phyloP scores from a whole-genome alignment of 208 protist genomes.

The Paratrypanosoma confusum region DNA sequence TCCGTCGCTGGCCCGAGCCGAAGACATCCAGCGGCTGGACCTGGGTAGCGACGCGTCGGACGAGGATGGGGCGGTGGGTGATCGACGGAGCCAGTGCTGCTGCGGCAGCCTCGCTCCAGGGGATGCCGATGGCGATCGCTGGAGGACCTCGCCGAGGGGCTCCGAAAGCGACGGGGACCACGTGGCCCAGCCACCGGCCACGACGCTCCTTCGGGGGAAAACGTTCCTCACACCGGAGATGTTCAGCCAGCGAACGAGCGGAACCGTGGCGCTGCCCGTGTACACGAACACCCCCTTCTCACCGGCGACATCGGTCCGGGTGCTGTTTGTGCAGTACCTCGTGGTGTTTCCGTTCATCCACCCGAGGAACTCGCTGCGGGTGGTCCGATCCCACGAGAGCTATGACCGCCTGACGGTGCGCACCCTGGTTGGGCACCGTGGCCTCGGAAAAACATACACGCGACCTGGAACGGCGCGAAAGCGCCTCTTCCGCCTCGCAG shows the following conservation, averaged over 20 bases:
- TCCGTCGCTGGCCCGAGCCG: slow-evolving; percentile 13
- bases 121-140: too few species aligned
- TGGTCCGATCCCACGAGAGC: slow-evolving; percentile 50
- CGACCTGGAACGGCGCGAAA: slow-evolving; percentile 7
- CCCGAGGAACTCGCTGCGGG: slow-evolving; percentile 25
- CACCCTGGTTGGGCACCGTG: slow-evolving; percentile 66
- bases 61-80: too few species aligned
- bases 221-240: slow-evolving; percentile 24
- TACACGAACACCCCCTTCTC: slow-evolving; percentile 4
- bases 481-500: slow-evolving; percentile 38
- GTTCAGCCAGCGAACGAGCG: slow-evolving; percentile 25
- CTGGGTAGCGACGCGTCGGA: too few species aligned
- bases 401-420: slow-evolving; percentile 32
- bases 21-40: too few species aligned
- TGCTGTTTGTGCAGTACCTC: slow-evolving; percentile 61
- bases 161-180: neutral
- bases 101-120: too few species aligned
- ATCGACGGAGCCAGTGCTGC: too few species aligned
- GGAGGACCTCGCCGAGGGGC: neutral
- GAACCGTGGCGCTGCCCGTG: slow-evolving; percentile 19
- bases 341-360: slow-evolving; percentile 26
- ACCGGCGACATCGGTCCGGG: slow-evolving; percentile 4
- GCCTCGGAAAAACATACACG: slow-evolving; percentile 72
- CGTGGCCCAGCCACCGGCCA: slow-evolving; percentile 3
- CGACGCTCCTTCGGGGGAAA: slow-evolving; percentile 1